Conservation (phyloP, 2,329 filamentous ascomycete species). For the Alternaria ventricosa region DNA sequence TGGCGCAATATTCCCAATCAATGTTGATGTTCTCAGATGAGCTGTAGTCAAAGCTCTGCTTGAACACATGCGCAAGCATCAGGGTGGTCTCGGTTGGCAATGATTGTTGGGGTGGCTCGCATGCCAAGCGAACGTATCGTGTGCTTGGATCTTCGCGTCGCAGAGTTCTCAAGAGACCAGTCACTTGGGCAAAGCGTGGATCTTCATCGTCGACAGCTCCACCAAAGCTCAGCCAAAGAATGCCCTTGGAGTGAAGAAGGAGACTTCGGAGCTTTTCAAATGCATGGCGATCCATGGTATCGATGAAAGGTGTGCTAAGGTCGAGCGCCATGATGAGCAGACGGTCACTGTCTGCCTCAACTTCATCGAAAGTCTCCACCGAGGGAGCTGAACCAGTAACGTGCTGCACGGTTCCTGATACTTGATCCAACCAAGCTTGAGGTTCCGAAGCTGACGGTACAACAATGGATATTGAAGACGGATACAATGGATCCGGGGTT, state of each 20-base stretch:
- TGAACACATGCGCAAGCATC: background rate
- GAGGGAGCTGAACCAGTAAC: background rate
- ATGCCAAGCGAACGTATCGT: background rate
- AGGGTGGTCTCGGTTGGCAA: background rate
- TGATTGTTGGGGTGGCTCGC: background rate
- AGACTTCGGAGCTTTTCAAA: background rate
- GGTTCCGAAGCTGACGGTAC: background rate
- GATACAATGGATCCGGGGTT: background rate
- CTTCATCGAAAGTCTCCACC: background rate
- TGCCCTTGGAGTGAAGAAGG: background rate
- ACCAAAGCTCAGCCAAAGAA: constrained; percentile 4
- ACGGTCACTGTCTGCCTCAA: background rate
- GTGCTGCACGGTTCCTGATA: background rate
- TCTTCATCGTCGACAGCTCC: background rate
- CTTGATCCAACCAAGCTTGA: background rate
- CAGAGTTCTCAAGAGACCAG: background rate
- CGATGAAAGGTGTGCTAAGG: background rate
- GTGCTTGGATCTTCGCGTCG: background rate
- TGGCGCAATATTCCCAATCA: background rate
- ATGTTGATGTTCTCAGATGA: background rate
- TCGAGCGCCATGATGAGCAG: background rate
- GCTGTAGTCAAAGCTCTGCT: background rate
- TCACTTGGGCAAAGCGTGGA: background rate
- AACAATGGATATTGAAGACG: background rate
- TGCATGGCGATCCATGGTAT: background rate